Evolutionary conservation across 2,329 filamentous ascomycete genomes (phyloP).

Genomic region (Aspergillus ruber): DNA sequence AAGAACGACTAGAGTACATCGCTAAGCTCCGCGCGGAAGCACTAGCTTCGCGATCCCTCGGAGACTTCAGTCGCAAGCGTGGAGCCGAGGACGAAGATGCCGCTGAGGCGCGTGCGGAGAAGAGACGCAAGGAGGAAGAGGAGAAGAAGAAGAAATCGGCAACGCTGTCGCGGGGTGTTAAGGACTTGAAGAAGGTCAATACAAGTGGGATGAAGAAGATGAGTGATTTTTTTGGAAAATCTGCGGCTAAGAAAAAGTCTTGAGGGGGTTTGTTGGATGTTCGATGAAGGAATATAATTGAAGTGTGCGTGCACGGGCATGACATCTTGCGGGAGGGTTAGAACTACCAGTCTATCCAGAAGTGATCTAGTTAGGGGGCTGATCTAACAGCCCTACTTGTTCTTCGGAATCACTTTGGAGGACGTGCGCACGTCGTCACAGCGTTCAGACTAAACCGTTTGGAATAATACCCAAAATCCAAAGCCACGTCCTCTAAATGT

Average conservation of each 20-base stretch:
- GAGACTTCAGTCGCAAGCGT: constrained; percentile 40
- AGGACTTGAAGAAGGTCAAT: constrained; percentile 82
- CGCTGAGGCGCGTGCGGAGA: constrained; percentile 57
- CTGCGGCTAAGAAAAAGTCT: constrained; percentile 29
- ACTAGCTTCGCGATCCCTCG: constrained; percentile 56
- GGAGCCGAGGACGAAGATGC: constrained; percentile 37
- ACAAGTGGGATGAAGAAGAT: constrained; percentile 94
- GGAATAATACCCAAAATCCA: too few relatives aligned
- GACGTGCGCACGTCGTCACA: too few relatives aligned
- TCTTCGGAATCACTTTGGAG: too few relatives aligned
- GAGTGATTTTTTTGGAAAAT: constrained; percentile 84
- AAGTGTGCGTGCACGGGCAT: too few relatives aligned
- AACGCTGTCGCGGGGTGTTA: constrained; percentile 66
- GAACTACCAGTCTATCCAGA: background rate
- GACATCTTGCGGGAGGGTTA: background rate
- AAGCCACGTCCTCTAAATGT: too few relatives aligned
- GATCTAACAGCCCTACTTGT: too few relatives aligned
- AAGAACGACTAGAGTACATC: constrained; percentile 62
- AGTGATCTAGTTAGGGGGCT: background rate
- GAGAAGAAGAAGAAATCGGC: constrained; percentile 81
- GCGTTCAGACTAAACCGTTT: too few relatives aligned
- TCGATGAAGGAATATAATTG: too few relatives aligned
- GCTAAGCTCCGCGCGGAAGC: constrained; percentile 65
- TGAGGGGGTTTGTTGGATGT: constrained; percentile 9
- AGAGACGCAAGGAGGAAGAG: constrained; percentile 79